These are phyloP conservation scores for Nannochloropsis salina DNA, from an alignment of 108 stramenopile species.

Conservation along the genomic window DNA sequence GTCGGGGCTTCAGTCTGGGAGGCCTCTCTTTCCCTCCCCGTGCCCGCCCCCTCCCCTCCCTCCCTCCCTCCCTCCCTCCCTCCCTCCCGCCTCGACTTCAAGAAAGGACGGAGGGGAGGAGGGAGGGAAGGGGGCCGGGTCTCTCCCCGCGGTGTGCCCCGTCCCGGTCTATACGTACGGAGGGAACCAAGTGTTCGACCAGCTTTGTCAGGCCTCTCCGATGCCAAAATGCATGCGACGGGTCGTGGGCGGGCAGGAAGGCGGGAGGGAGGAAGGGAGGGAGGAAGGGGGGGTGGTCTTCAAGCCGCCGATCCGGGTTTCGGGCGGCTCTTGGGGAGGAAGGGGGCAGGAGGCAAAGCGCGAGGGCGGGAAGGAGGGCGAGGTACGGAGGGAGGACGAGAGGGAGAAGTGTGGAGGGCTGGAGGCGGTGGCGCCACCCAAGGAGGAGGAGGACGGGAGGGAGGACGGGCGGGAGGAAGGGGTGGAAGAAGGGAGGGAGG, in stretches of 20 bases:
- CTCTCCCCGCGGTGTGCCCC: not conserved
- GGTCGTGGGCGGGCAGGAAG: not conserved
- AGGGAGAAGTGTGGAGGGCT: not conserved
- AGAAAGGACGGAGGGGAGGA: not conserved
- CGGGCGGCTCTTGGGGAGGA: not conserved
- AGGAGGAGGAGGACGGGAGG: not conserved
- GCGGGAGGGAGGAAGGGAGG: not conserved
- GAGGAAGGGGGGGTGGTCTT: not conserved
- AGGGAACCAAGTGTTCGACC: not conserved
- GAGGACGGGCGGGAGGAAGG: not conserved
- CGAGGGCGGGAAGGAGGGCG: too few species aligned
- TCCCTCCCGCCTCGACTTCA: not conserved
- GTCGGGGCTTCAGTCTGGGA: too few species aligned
- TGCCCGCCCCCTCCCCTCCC: not conserved
- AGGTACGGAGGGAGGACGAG: too few species aligned
- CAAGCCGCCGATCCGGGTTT: not conserved
- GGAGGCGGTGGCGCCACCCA: not conserved
- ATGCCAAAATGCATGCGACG: not conserved
- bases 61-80: not conserved
- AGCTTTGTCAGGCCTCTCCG: not conserved
- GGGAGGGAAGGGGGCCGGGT: not conserved
- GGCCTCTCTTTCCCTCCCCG: too few species aligned
- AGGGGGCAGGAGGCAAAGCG: too few species aligned
- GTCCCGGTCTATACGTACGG: not conserved
- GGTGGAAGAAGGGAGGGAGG: not conserved